phyloP scores from a whole-genome alignment of 352 stramenopile species.

The Hyaloperonospora arabidopsidis region DNA sequence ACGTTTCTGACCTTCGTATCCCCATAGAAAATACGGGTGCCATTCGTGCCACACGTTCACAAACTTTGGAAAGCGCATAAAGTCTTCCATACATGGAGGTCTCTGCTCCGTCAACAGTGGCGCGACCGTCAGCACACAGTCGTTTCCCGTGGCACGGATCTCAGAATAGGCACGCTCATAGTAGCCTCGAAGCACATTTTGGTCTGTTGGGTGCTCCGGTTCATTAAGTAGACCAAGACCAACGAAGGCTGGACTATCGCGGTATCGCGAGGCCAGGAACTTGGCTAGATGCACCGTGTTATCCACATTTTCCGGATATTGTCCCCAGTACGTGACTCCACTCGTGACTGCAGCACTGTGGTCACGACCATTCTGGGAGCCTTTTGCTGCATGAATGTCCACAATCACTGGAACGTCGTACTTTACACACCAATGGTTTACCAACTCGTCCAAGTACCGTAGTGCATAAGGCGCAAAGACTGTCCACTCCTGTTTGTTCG shows the following conservation, averaged over 20 bases:
- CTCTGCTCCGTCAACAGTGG: constrained; percentile 53
- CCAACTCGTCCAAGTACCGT: constrained; percentile 43
- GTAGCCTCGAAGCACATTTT: constrained; percentile 62
- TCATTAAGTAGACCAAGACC: constrained; percentile 74
- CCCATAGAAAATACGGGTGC: constrained; percentile 84
- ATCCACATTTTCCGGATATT: constrained; percentile 58
- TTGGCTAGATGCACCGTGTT: constrained; percentile 46
- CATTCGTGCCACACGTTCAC: constrained; percentile 84
- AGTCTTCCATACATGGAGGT: constrained; percentile 46
- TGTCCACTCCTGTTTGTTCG: constrained; percentile 36
- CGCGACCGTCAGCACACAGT: constrained; percentile 66
- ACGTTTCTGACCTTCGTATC: constrained; percentile 53
- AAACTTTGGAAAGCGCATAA: constrained; percentile 48
- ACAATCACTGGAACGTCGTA: constrained; percentile 57
- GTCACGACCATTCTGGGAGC: constrained; percentile 73
- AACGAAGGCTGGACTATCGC: constrained; percentile 59
- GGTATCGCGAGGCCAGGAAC: constrained; percentile 65
- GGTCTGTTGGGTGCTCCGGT: constrained; percentile 39
- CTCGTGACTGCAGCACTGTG: constrained; percentile 53
- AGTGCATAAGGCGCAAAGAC: constrained; percentile 39
- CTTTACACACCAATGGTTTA: constrained; percentile 39
- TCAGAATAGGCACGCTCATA: constrained; percentile 63
- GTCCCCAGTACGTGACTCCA: constrained; percentile 43
- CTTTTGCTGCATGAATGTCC: constrained; percentile 77
- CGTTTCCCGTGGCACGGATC: constrained; percentile 53